Evolutionary conservation across 495 filamentous ascomycete species (phyloP), one percentile per base, ranked within the genome.

Genomic region (Lasiosphaeris hirsuta): DNA sequence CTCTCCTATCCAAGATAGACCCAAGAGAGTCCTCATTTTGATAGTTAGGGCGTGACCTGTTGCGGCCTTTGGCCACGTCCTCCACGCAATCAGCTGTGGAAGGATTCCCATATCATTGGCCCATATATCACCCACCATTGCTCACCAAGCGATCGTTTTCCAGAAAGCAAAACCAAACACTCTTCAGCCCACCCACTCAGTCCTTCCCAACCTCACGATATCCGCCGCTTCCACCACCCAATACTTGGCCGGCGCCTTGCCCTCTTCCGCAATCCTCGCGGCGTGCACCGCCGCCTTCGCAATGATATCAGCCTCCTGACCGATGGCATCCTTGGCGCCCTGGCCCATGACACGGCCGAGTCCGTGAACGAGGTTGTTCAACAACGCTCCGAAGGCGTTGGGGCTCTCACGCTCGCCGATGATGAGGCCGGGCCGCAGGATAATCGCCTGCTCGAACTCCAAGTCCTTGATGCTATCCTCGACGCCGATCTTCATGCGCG

Each of bases 401-500:
- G 72, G 72, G 52, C 83, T 80, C 57, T 87, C 79, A 39, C 91
- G 77, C 9, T 78, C 65, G 10, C 90, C 91, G n/a, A 88, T 60
- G 61, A 96, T 86, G 57, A 90, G 46, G 0, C 89, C 91, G 9
- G 91, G 91, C 14, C 83, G 77, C 45, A 96, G 45, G 37, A 96
- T 85, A 34, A 92, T 82, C 9, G 82, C 85, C 49, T 85, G 80
- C 40, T 89, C 85, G 63, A 96, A 96, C 0, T 77, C 87, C 17
- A 92, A 68, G 18, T 64, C 78, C 67, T 84, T 81, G 34, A 92
- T 77, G n/a, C 84, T 78, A 34, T 92, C 86, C 64, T 96, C 91
- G 36, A 92, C 80, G 63, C 90, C 86, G 10, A 77, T 79, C 75
- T 96, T 96, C 87, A 95, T 92, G 62, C 81, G 78, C 3, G 71